Evolutionary conservation across 2,329 filamentous ascomycete genomes (phyloP), one percentile per base, ranked within the genome.

Genomic region (Pseudogymnoascus sp.): DNA sequence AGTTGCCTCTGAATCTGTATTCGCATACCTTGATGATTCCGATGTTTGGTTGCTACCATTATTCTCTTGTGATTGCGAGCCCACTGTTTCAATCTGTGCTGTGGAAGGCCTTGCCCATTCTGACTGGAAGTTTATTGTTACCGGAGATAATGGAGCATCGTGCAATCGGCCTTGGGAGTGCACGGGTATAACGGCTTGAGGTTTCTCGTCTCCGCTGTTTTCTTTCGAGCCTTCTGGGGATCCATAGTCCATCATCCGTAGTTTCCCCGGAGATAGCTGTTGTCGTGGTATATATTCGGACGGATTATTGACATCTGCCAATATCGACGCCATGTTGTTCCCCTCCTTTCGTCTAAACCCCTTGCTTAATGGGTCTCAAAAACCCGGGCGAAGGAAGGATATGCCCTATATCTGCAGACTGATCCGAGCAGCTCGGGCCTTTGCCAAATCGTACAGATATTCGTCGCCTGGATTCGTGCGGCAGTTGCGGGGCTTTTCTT

Each of bases 101-200:
- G 79, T 79, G 28, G 78, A 79, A 19, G 80, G 76, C 65, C 75
- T 74, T 18, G 74, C 73, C 78, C 78, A 82, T 67, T 78, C 79
- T 21, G 75, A 71, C 57, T 79, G 78, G 60, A 80, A 77, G 66
- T 79, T 82, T 59, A 83, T 75, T 61, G 74, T 76, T 60, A 82
- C 79, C 15, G 82, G 81, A 38, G 82, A 84, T 26, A 78, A 74
- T 28, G 82, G 81, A 13, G 76, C 75, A 57, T 79, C 76, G 62
- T 77, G 76, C 61, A 83, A 72, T 61, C 75, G 63, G 12, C 65
- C 67, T 39, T 62, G 59, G 3, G 63, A 30, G n/a, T 67, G 64
- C 37, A 67, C 65, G 12, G 67, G 62, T 45, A 45, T 45, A n/a
- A 45, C 21, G 26, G 45, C 6, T 18, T 28, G 23, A 19, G 45